Evolutionary conservation across 768 basidiomycete genomes (phyloP), one percentile per base, ranked within the genome.

Genomic region (Tulasnella calospora): DNA sequence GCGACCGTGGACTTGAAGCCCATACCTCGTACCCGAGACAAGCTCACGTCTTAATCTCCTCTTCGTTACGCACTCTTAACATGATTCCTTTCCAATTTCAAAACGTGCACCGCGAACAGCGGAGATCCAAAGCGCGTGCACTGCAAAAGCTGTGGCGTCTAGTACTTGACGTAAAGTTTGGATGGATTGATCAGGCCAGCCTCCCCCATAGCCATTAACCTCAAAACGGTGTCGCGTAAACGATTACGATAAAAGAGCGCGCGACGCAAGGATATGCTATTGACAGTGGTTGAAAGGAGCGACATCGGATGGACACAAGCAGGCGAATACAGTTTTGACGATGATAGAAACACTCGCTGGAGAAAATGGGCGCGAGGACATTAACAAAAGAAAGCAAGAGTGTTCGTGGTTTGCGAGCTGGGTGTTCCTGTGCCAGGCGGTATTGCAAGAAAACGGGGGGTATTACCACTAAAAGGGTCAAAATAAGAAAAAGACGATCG

Each of bases 391-490:
- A 6, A 67, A 67, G 61, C 3, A 35, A 35, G n/a, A 23, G 23
- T 57, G 55, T 35, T 30, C 12, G 30, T 13, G 30, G 61, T 67
- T 67, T 3, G 10, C 27, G 12, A 67, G 61, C 61, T 67, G 61
- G 61, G 27, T 67, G 61, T 67, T 67, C 61, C 61, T 30, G 61
- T 67, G 61, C 61, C 61, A 67, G 61, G 61, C 61, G 61, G 61
- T 51, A 51, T 51, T 67, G 2, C 30, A 7, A 35, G 17, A 17
- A 30, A 35, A 67, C 7, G 61, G 61, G 61, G 61, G 61, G 61
- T 67, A 67, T 67, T 67, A 67, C 30, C 61, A 67, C n/a, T 33
- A 33, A 27, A 19, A 3, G 17, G 30, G n/a, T 27, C 61, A 67
- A 67, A 35, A 57, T 23, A 30, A 57, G 12, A n/a, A n/a, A 33